Conservation (phyloP, 2,329 filamentous ascomycete genomes). For the Aspergillus awamori region DNA sequence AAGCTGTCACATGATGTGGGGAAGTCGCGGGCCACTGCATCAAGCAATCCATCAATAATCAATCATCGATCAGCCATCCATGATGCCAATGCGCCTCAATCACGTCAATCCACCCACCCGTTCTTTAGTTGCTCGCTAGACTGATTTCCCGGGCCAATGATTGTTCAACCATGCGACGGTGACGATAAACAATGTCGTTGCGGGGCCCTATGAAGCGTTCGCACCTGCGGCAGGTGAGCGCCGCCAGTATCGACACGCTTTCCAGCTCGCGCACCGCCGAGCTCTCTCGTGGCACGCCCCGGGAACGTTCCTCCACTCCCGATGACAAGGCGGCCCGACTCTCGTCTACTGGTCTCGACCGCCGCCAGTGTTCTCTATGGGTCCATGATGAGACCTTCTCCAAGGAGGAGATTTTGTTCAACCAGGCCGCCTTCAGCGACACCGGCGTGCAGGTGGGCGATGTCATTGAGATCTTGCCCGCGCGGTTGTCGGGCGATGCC, state of each 20-base stretch:
- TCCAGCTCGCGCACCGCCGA: constrained; percentile 37
- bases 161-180: constrained; percentile 25
- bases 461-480: constrained; percentile 71
- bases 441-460: constrained; percentile 65
- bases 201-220: constrained; percentile 44
- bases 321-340: constrained; percentile 31
- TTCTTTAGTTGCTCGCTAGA: too few relatives aligned
- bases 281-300: constrained; percentile 28
- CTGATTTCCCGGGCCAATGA: not conserved
- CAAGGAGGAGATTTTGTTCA: constrained; percentile 77
- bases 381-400: constrained; percentile 74
- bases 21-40: too few relatives aligned
- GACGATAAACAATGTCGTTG: constrained; percentile 38
- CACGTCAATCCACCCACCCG: not conserved
- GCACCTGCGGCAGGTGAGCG: constrained; percentile 46
- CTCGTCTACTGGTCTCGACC: constrained; percentile 32
- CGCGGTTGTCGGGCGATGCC: constrained; percentile 51
- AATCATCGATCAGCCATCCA: not conserved
- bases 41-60: not conserved
- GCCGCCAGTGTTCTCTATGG: constrained; percentile 54
- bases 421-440: constrained; percentile 69
- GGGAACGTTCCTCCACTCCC: constrained; percentile 26
- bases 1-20: too few relatives aligned
- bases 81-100: not conserved
- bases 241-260: constrained; percentile 41